Evolutionary conservation across 345 rosid species (phyloP).

Genomic region (Arabis alpina): DNA sequence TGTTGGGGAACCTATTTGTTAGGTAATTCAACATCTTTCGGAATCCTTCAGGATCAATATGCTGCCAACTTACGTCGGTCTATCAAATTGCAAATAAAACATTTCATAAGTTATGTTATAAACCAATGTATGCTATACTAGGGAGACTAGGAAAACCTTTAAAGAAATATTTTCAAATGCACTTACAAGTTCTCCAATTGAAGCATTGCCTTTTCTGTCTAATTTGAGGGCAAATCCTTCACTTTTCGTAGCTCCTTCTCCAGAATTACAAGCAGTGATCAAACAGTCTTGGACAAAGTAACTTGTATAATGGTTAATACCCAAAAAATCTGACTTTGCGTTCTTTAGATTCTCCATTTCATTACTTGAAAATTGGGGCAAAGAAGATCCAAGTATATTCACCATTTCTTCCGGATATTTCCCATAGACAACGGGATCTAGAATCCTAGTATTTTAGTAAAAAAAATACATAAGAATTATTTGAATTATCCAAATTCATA

Average conservation of each 20-base stretch:
- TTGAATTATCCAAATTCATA: not conserved
- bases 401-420: constrained; percentile 66
- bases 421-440: constrained; percentile 66
- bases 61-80: constrained; percentile 63
- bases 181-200: constrained; percentile 65
- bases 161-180: not conserved
- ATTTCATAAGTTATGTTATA: not conserved
- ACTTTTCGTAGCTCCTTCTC: constrained; percentile 54
- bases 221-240: constrained; percentile 54
- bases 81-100: constrained; percentile 19
- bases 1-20: constrained; percentile 56
- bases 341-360: constrained; percentile 49
- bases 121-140: not conserved
- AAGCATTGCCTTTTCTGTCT: constrained; percentile 46
- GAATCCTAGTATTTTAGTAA: constrained; percentile 49
- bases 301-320: constrained; percentile 74
- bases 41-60: constrained; percentile 55
- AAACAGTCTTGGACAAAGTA: constrained; percentile 65
- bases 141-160: not conserved
- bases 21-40: constrained; percentile 50
- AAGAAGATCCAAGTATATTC: constrained; percentile 52
- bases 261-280: constrained; percentile 51
- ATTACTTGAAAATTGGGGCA: constrained; percentile 57
- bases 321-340: constrained; percentile 60
- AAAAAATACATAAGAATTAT: not conserved